Base-by-base conservation (phyloP, 2,329 filamentous ascomycete species). In the Phialemonium atrogriseum region DNA sequence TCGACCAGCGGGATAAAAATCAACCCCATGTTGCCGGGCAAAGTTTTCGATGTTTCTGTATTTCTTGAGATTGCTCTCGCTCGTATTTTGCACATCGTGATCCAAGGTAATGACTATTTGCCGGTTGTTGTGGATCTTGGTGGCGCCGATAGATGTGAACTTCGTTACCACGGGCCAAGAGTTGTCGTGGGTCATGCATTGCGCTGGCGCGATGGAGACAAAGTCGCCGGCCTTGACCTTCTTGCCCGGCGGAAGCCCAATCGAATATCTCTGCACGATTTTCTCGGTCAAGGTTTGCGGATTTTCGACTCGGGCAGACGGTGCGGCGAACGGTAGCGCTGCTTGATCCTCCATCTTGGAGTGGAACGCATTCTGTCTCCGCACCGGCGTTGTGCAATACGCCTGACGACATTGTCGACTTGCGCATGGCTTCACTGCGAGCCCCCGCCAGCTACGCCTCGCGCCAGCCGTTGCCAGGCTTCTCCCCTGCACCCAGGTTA, bases 221-320 rank as follows among this genome's bases (percentile, higher is more conserved):
- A 91, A 95, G 68, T 94, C 87, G 49, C 88, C 87, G 5, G 73
- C 66, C 47, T 70, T 72, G 48, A 94, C 83, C 35, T 70, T 64
- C 61, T 94, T 94, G 37, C 77, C 84, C 9, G 74, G 56, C 2
- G 83, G 59, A 1, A 94, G 70, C 8, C 79, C 84, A n/a, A 87
- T 68, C 1, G 85, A 72, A 56, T 94, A 80, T 11, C 70, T 62
- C 55, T 95, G 88, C 0, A 94, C 80, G 37, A 95, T 94, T 66
- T 94, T 94, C 56, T 95, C 88, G 3, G 84, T 91, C 32, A 94
- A 59, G 3, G 84, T 95, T 58, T 94, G 87, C 0, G 84, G 73
- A 3, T n/a, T n/a, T n/a, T n/a, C n/a, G n/a, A n/a, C n/a, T n/a
- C n/a, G n/a, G n/a, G n/a, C n/a, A n/a, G n/a, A n/a, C n/a, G n/a